Evolutionary conservation across 2,329 filamentous ascomycete species (phyloP).

Genomic region (Alternaria panax): DNA sequence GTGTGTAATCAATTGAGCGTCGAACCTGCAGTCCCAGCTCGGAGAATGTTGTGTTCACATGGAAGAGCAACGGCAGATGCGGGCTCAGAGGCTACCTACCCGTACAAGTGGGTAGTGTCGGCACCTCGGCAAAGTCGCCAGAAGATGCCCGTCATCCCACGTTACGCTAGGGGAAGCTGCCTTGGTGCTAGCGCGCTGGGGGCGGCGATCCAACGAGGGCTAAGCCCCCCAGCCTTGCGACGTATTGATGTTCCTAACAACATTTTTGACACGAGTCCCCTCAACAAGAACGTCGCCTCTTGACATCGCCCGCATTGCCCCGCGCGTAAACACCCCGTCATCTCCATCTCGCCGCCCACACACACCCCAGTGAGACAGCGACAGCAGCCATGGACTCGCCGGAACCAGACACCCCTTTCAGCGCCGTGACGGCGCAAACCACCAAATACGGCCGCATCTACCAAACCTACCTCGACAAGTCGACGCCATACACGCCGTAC

Average conservation of each 20-base stretch:
- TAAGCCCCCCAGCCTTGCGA: slow-evolving; percentile 34
- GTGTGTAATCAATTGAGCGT: slow-evolving; percentile 16
- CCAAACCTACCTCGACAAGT: slow-evolving; percentile 92
- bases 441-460: slow-evolving; percentile 79
- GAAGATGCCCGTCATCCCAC: slow-evolving; percentile 7
- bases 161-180: background rate
- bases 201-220: slow-evolving; percentile 23
- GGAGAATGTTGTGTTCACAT: background rate
- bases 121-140: slow-evolving; percentile 36
- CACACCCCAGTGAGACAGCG: background rate
- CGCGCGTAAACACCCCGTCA: background rate
- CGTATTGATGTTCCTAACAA: slow-evolving; percentile 9
- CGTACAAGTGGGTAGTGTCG: slow-evolving; percentile 33
- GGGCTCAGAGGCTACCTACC: slow-evolving; percentile 13
- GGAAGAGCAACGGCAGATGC: background rate
- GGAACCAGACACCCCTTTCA: slow-evolving; percentile 92
- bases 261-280: slow-evolving; percentile 41
- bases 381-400: slow-evolving; percentile 74
- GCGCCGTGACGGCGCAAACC: slow-evolving; percentile 85
- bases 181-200: slow-evolving; percentile 10
- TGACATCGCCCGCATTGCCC: slow-evolving; percentile 7
- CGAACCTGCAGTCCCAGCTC: background rate
- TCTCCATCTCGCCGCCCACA: background rate
- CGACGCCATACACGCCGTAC: slow-evolving; percentile 87
- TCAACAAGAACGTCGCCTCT: slow-evolving; percentile 27